A percentile compares a stretch with the other conserved stretches of the same genome.
phyloP scores from a whole-genome alignment of 1,284 basidiomycete species.

The Lentinula novae-zelandiae region DNA sequence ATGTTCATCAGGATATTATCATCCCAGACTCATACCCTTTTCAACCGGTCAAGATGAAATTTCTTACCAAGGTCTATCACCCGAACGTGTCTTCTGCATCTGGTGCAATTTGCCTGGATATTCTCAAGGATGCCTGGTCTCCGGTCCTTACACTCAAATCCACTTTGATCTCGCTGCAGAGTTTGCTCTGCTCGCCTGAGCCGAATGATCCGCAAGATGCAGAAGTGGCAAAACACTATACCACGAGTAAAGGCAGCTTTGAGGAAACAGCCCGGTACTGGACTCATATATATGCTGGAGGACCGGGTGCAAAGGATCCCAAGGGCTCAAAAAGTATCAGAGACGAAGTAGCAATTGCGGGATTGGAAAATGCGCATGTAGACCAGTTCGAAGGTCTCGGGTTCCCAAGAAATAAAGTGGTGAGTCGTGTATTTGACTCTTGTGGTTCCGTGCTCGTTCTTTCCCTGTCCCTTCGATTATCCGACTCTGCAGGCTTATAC shows the following conservation, averaged over 20 bases:
- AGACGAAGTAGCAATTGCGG: constrained; percentile 74
- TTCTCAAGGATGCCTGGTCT: constrained; percentile 90
- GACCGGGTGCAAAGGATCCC: constrained; percentile 42
- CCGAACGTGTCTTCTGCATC: constrained; percentile 95
- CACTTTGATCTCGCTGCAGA: constrained; percentile 94
- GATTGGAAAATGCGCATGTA: constrained; percentile 69
- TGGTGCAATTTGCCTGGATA: constrained; percentile 81
- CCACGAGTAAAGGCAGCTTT: constrained; percentile 83
- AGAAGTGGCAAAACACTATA: constrained; percentile 96
- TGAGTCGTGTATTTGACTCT: constrained; percentile 37
- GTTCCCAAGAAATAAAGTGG: constrained; percentile 74
- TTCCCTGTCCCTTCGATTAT: neutral
- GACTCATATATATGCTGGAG: constrained; percentile 87
- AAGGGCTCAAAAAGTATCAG: constrained; percentile 28
- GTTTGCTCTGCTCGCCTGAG: constrained; percentile 93
- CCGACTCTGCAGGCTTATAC: neutral
- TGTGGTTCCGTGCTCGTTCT: neutral
- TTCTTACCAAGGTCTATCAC: constrained; percentile 95
- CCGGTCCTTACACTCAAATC: constrained; percentile 95
- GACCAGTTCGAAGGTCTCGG: constrained; percentile 71
- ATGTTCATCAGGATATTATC: constrained; percentile 75
- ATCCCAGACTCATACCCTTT: constrained; percentile 96
- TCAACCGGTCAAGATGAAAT: constrained; percentile 98
- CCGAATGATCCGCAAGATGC: constrained; percentile 98
- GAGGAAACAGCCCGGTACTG: constrained; percentile 93